A percentile compares a stretch with the other conserved stretches of the same genome.
Conservation (phyloP, 1,139 yeast genomes). For the Blastobotrys persicus region DNA sequence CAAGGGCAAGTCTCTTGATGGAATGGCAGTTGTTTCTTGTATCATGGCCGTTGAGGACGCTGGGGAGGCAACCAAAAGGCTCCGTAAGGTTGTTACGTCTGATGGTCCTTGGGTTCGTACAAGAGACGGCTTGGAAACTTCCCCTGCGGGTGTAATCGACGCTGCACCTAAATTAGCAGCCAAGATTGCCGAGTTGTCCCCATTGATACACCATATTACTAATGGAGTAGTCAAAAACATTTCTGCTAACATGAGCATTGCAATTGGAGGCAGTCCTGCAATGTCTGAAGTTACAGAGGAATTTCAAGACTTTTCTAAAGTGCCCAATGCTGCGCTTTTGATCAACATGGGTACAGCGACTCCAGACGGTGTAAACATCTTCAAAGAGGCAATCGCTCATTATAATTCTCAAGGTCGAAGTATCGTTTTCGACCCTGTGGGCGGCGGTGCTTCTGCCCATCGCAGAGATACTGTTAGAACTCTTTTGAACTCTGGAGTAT, state of each 20-base stretch:
- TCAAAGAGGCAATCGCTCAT: constrained; percentile 51
- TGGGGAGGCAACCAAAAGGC: constrained; percentile 48
- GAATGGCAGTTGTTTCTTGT: constrained; percentile 84
- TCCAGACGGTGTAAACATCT: constrained; percentile 44
- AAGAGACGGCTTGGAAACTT: constrained; percentile 17
- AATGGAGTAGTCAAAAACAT: constrained; percentile 86
- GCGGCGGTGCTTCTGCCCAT: constrained; percentile 74
- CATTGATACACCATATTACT: constrained; percentile 85
- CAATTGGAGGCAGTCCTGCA: constrained; percentile 84
- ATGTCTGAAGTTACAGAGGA: constrained; percentile 83
- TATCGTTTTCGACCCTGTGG: constrained; percentile 86
- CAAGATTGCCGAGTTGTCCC: constrained; percentile 34
- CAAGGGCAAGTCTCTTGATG: constrained; percentile 51
- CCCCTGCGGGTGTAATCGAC: not conserved
- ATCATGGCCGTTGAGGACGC: constrained; percentile 72
- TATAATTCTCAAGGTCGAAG: constrained; percentile 61
- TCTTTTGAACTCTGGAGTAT: constrained; percentile 56
- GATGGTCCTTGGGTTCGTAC: constrained; percentile 27
- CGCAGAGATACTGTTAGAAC: constrained; percentile 50
- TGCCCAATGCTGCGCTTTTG: constrained; percentile 55
- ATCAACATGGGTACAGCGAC: constrained; percentile 78
- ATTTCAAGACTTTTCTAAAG: constrained; percentile 60
- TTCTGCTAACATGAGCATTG: constrained; percentile 85
- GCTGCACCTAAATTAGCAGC: constrained; percentile 23
- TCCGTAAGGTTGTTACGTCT: constrained; percentile 23